Conservation (phyloP, 345 rosid species). For the Mallotus nudiflorus region DNA sequence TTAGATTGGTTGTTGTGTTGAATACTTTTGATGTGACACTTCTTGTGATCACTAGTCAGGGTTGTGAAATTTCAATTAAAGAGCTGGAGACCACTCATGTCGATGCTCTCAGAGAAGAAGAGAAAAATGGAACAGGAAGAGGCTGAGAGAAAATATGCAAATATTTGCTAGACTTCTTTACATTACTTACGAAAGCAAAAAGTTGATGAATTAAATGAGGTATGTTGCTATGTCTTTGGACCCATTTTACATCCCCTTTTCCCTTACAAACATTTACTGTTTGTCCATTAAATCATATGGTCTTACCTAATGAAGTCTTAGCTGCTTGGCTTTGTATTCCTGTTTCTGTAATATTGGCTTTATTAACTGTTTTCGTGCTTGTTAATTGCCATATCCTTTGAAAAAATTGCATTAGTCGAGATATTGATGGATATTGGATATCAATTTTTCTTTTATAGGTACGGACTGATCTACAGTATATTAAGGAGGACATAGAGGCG, state of each 20-base stretch:
- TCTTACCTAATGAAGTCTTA: not conserved
- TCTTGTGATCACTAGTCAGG: slow-evolving; percentile 58
- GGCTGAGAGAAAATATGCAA: slow-evolving; percentile 98
- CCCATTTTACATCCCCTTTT: not conserved
- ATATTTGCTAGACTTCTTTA: slow-evolving; percentile 85
- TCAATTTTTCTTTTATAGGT: slow-evolving; percentile 52
- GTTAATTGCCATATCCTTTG: no score
- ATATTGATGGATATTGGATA: no score
- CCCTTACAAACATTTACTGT: not conserved
- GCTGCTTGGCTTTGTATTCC: not conserved
- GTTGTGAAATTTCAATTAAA: slow-evolving; percentile 85
- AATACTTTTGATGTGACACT: slow-evolving; percentile 10
- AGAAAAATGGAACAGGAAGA: slow-evolving; percentile 98
- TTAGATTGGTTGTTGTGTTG: not conserved
- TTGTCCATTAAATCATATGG: not conserved
- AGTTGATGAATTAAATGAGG: slow-evolving; percentile 89
- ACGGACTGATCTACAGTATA: slow-evolving; percentile 78
- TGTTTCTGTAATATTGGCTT: slow-evolving; percentile 2
- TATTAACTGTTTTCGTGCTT: not conserved
- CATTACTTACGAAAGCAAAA: slow-evolving; percentile 82
- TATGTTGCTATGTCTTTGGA: slow-evolving; percentile 24
- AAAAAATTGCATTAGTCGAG: not conserved
- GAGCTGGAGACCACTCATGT: slow-evolving; percentile 76
- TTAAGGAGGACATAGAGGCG: slow-evolving; percentile 84
- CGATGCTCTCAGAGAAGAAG: slow-evolving; percentile 80